Evolutionary conservation across 192 early-diverging fungal genomes (phyloP).

Genomic region (Coemansia sp.): DNA sequence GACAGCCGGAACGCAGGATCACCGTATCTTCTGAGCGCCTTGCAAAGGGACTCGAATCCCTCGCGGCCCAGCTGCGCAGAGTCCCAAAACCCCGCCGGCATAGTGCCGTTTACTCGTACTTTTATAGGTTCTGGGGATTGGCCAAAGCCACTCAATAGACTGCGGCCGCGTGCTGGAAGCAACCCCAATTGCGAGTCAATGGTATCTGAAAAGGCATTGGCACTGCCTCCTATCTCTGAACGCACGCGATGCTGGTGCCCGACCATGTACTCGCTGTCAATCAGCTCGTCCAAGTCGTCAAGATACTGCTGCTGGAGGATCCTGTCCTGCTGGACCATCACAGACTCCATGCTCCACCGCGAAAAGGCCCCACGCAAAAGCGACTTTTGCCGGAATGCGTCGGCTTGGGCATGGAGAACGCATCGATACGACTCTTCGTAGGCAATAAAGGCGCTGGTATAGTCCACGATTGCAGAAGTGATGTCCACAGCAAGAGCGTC

Average conservation of each 20-base stretch:
- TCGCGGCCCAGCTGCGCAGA: slow-evolving; percentile 40
- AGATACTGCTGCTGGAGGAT: slow-evolving; percentile 38
- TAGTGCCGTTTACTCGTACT: background rate
- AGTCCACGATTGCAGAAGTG: slow-evolving; percentile 30
- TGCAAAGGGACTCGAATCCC: slow-evolving; percentile 21
- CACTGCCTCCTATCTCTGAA: background rate
- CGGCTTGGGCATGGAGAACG: slow-evolving; percentile 32
- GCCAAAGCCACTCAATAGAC: background rate
- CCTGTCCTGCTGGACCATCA: slow-evolving; percentile 27
- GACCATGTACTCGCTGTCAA: slow-evolving; percentile 31
- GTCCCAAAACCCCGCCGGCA: slow-evolving; percentile 44
- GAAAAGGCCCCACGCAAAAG: slow-evolving; percentile 22
- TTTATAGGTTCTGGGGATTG: background rate
- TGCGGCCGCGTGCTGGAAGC: background rate
- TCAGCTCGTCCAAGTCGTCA: slow-evolving; percentile 32
- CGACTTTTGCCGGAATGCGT: slow-evolving; percentile 26
- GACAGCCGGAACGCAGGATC: slow-evolving; percentile 13
- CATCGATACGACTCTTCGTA: slow-evolving; percentile 44
- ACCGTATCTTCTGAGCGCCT: slow-evolving; percentile 21
- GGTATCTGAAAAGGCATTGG: background rate
- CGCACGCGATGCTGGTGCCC: slow-evolving; percentile 6
- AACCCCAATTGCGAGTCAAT: slow-evolving; percentile 5
- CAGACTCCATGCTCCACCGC: slow-evolving; percentile 38
- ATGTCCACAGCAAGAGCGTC: slow-evolving; percentile 30
- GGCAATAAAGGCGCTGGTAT: slow-evolving; percentile 38